phyloP scores from a whole-genome alignment of 2,329 filamentous ascomycete species.

The Verticillium isaacii region DNA sequence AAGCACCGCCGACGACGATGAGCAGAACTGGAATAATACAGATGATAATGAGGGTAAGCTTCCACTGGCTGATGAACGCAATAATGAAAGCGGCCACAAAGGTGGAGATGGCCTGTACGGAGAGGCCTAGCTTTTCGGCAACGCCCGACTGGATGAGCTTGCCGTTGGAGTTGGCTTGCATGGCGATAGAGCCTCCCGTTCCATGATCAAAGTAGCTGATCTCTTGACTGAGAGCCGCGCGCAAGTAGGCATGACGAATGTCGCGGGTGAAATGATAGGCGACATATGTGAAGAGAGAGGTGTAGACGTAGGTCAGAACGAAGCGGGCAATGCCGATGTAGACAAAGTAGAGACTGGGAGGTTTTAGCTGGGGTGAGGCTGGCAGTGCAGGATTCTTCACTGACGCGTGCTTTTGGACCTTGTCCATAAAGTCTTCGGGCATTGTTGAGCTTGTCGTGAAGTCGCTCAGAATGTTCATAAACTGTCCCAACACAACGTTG shows the following conservation, averaged over 20 bases:
- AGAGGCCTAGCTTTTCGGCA: slow-evolving; percentile 27
- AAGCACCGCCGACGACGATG: slow-evolving; percentile 12
- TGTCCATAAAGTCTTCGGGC: slow-evolving; percentile 15
- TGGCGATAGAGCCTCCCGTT: slow-evolving; percentile 29
- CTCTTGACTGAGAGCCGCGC: slow-evolving; percentile 44
- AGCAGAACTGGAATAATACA: slow-evolving; percentile 27
- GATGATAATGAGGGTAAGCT: slow-evolving; percentile 35
- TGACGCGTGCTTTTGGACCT: slow-evolving; percentile 1
- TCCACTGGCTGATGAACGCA: slow-evolving; percentile 30
- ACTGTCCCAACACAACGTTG: slow-evolving; percentile 21
- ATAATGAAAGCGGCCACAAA: slow-evolving; percentile 29
- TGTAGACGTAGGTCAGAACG: slow-evolving; percentile 23
- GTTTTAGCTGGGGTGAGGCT: background rate
- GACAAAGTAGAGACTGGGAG: slow-evolving; percentile 19
- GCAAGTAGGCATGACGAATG: slow-evolving; percentile 42
- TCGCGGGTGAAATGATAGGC: slow-evolving; percentile 44
- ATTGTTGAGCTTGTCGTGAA: slow-evolving; percentile 5
- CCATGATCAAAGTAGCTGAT: slow-evolving; percentile 42
- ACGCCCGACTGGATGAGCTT: slow-evolving; percentile 29
- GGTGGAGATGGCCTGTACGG: slow-evolving; percentile 25
- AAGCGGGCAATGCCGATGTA: slow-evolving; percentile 19
- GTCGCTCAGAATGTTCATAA: slow-evolving; percentile 19
- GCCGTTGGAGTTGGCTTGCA: slow-evolving; percentile 34
- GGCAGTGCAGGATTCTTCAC: background rate
- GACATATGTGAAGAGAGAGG: slow-evolving; percentile 38